These are phyloP conservation scores for Macrolepiota dolichaula DNA, from an alignment of 768 basidiomycete species.

Conservation along the genomic window DNA sequence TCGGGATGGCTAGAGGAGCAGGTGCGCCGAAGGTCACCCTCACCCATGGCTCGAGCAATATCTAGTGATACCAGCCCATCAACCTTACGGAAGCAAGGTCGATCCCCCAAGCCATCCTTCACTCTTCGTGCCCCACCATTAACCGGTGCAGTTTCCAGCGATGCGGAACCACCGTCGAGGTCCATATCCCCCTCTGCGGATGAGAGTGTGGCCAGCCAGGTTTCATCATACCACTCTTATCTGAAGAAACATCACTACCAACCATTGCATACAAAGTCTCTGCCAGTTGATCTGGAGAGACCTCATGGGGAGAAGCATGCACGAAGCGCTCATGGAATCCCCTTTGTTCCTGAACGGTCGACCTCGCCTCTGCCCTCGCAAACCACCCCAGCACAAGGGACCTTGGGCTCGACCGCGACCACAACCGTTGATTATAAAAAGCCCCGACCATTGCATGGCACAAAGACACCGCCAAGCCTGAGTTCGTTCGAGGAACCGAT, in stretches of 20 bases:
- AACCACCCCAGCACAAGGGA: not conserved
- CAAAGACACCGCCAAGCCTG: conserved; percentile 53
- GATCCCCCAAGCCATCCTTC: conserved; percentile 1
- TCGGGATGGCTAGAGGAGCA: not conserved
- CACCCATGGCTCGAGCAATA: conserved; percentile 4
- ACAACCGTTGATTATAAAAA: conserved; percentile 53
- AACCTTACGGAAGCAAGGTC: not conserved
- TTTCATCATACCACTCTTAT: conserved; percentile 8
- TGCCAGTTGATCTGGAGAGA: not conserved
- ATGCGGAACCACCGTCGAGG: conserved; percentile 22
- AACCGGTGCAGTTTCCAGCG: conserved; percentile 19
- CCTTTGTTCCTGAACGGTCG: not conserved
- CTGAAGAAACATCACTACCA: conserved; percentile 8
- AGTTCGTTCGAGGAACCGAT: conserved; percentile 75
- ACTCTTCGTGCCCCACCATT: conserved; percentile 11
- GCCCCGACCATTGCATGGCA: conserved; percentile 57
- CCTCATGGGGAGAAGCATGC: not conserved
- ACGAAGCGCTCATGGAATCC: not conserved
- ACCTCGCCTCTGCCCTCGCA: not conserved
- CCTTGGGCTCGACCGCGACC: conserved; percentile 18
- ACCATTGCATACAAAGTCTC: not conserved
- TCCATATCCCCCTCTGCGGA: conserved; percentile 16
- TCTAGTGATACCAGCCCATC: not conserved
- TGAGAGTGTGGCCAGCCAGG: conserved; percentile 12
- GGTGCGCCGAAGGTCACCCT: conserved; percentile 1